These are phyloP conservation scores for Mesembryanthemum crystallinum DNA, from an alignment of 148 eudicot species.

Conservation along the genomic window DNA sequence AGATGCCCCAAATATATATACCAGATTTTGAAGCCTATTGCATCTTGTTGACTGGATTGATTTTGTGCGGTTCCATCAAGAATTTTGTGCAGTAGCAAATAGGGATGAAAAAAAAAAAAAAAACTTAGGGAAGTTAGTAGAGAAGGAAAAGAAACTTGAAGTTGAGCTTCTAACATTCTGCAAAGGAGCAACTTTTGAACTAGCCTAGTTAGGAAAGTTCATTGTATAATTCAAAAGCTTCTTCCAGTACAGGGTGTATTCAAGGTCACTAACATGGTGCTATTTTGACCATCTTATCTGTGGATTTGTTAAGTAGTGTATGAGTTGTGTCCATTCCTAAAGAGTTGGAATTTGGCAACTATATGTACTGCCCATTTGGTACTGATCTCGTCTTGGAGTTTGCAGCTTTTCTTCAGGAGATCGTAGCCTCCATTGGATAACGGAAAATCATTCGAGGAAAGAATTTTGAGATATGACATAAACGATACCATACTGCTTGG, in stretches of 20 bases:
- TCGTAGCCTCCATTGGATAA: too few relatives aligned
- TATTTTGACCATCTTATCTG: not conserved
- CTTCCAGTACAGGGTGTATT: not conserved
- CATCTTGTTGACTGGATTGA: not conserved
- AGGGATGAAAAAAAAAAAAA: too few relatives aligned
- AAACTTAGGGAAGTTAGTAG: too few relatives aligned
- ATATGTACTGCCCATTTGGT: too few relatives aligned
- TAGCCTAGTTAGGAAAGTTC: not conserved
- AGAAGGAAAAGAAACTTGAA: conserved; percentile 2
- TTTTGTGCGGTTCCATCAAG: not conserved
- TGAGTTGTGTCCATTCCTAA: not conserved
- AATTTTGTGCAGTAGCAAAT: not conserved
- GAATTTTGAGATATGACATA: too few relatives aligned
- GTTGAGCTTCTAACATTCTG: not conserved
- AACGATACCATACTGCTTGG: too few relatives aligned
- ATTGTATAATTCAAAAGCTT: not conserved
- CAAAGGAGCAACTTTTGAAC: not conserved
- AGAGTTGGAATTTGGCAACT: too few relatives aligned
- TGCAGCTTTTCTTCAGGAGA: too few relatives aligned
- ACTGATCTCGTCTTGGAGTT: too few relatives aligned
- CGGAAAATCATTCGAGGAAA: too few relatives aligned
- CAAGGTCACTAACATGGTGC: not conserved
- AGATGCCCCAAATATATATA: conserved; percentile 5
- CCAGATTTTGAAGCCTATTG: not conserved
- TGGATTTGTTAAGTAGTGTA: not conserved